A percentile compares a stretch with the other conserved stretches of the same genome.
These are phyloP conservation scores for Fraxinus cuspidata DNA, from an alignment of 257 asterid species.

Conservation along the genomic window DNA sequence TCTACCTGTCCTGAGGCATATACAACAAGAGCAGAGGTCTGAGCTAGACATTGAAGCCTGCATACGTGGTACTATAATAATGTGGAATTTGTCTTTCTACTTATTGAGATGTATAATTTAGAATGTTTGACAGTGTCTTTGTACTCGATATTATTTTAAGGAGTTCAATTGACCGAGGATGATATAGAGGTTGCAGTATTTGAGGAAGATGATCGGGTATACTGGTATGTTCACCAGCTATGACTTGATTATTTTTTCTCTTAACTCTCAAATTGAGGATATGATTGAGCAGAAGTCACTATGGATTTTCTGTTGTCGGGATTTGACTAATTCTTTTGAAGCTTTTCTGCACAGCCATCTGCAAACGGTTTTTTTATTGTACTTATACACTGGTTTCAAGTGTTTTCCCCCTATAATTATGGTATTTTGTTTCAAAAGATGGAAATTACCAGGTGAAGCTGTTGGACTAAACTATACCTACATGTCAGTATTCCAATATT, in stretches of 20 bases:
- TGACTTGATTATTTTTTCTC: not conserved
- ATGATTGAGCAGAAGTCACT: not conserved
- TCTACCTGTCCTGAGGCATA: conserved; percentile 67
- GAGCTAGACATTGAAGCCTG: conserved; percentile 63
- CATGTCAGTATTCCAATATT: not conserved
- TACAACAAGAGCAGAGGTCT: conserved; percentile 58
- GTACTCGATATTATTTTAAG: conserved; percentile 38
- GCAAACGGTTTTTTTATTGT: not conserved
- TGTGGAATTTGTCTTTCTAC: conserved; percentile 8
- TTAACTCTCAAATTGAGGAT: conserved; percentile 9
- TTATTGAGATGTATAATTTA: conserved; percentile 3
- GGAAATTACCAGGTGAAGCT: not conserved
- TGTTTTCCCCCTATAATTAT: not conserved
- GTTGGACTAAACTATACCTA: conserved; percentile 1
- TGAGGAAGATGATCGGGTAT: conserved; percentile 68
- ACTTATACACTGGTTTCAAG: not conserved
- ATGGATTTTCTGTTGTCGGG: not conserved
- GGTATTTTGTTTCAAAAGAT: not conserved
- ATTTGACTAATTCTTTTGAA: conserved; percentile 10
- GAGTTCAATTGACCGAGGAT: conserved; percentile 55
- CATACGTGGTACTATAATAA: conserved; percentile 48
- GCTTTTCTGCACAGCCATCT: not conserved
- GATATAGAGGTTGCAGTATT: conserved; percentile 43
- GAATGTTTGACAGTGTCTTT: conserved; percentile 22
- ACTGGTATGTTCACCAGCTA: conserved; percentile 48